Evolutionary conservation across 805 yeast genomes (phyloP).

Genomic region (Candida corydali): DNA sequence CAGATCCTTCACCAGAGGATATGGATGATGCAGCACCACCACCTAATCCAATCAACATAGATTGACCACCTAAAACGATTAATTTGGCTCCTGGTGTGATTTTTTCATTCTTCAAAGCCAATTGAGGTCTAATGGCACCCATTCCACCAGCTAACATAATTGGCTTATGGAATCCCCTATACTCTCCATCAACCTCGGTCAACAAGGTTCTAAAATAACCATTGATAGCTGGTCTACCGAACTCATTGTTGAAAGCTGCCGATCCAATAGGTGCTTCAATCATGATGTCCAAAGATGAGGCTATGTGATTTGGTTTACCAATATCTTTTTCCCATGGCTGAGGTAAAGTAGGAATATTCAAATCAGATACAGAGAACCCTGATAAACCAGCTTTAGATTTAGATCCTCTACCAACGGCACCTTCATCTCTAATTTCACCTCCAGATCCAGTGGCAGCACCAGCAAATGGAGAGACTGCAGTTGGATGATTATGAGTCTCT

Average conservation of each 20-base stretch:
- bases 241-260: conserved; percentile 97
- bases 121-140: conserved; percentile 92
- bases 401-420: conserved; percentile 98
- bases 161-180: conserved; percentile 97
- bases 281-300: conserved; percentile 91
- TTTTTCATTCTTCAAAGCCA: conserved; percentile 80
- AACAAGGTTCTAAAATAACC: conserved; percentile 97
- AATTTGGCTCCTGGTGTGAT: conserved; percentile 90
- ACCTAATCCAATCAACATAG: conserved; percentile 97
- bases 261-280: conserved; percentile 96
- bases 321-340: conserved; percentile 96
- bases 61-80: conserved; percentile 95
- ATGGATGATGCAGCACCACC: conserved; percentile 99
- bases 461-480: conserved; percentile 98
- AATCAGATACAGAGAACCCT: conserved; percentile 89
- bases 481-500: conserved; percentile 98
- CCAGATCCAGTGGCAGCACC: conserved; percentile 99
- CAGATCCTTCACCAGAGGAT: conserved; percentile 95
- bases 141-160: conserved; percentile 99
- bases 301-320: conserved; percentile 91
- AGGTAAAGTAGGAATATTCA: conserved; percentile 73
- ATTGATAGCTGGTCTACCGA: conserved; percentile 95
- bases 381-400: conserved; percentile 94
- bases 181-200: conserved; percentile 69
- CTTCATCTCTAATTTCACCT: conserved; percentile 99